Evolutionary conservation across 352 stramenopile genomes (phyloP), one percentile per base, ranked within the genome.

Genomic region (Pythium diclinum): DNA sequence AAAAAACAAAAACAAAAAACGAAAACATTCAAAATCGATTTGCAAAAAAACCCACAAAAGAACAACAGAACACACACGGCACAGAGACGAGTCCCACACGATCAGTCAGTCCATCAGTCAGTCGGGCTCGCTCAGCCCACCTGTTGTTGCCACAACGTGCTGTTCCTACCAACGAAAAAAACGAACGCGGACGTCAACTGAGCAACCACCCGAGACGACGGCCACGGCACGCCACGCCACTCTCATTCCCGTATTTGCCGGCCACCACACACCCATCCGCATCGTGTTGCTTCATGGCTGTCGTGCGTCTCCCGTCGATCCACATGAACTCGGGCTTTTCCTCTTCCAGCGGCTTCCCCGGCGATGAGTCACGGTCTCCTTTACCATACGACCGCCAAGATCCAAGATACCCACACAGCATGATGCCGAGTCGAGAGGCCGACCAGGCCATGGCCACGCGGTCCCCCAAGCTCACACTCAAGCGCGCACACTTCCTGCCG

Each of bases 261-360:
- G 44, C 44, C 21, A 6, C 8, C 44, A 7, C 44, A 21, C n/a
- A 51, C 56, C 8, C n/a, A 34, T 48, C 33, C 14, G 46, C 54
- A 3, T 17, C 55, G 4, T 34, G 25, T 14, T 38, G 47, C 44
- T 53, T 65, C 59, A 65, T 65, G 59, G 59, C 59, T 19, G 59
- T 65, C 28, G 49, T 59, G 30, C 59, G 38, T 46, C 59, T 65
- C 52, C 59, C 48, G 6, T 59, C 59, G 59, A 59, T 65, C 51
- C 59, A 59, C 59, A 65, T 65, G 59, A 65, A 54, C 49, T 59
- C 59, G 30, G 59, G 34, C 48, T 65, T 57, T n/a, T 38, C 30
- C 34, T 49, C 47, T 44, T 52, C 33, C 57, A 57, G 19, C 32
- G 55, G 47, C 56, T 38, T 28, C 56, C 42, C 56, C 16, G 28